A percentile compares a stretch with the other conserved stretches of the same genome.
Conservation (phyloP, 306 rosid genomes). For the Gynostemma pentaphyllum region DNA sequence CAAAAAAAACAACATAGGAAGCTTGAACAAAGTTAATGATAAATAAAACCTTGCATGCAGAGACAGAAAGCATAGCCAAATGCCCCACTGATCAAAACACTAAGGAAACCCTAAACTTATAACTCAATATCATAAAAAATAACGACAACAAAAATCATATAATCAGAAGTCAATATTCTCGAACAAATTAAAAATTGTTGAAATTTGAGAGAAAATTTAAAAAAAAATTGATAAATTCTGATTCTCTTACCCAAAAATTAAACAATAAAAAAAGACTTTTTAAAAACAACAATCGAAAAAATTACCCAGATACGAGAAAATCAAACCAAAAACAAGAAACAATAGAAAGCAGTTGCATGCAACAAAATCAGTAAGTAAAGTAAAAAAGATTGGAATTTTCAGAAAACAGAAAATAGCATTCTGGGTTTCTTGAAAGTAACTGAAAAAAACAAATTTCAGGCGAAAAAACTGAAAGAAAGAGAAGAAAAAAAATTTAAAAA, state of each 20-base stretch:
- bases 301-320: not conserved
- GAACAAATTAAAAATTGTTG: not conserved
- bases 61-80: constrained; percentile 1
- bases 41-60: constrained; percentile 7
- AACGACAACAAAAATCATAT: not conserved
- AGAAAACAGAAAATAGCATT: not conserved
- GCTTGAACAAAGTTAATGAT: not conserved
- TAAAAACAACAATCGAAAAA: not conserved
- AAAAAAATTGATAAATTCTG: not conserved
- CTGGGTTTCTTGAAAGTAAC: not conserved
- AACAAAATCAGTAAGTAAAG: constrained; percentile 21
- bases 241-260: not conserved
- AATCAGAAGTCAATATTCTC: not conserved
- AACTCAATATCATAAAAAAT: not conserved
- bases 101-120: constrained; percentile 4
- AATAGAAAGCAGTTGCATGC: constrained; percentile 36
- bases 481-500: not conserved
- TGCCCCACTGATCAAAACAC: not conserved
- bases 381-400: not conserved
- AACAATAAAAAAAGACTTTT: not conserved
- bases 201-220: not conserved
- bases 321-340: not conserved
- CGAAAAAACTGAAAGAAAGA: not conserved
- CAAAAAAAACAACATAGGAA: too few species aligned
- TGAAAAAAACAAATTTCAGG: not conserved